A percentile compares a stretch with the other conserved stretches of the same genome.
These are phyloP conservation scores for Schwanniomyces vanrijiae DNA, from an alignment of 805 yeast species.

Conservation along the genomic window DNA sequence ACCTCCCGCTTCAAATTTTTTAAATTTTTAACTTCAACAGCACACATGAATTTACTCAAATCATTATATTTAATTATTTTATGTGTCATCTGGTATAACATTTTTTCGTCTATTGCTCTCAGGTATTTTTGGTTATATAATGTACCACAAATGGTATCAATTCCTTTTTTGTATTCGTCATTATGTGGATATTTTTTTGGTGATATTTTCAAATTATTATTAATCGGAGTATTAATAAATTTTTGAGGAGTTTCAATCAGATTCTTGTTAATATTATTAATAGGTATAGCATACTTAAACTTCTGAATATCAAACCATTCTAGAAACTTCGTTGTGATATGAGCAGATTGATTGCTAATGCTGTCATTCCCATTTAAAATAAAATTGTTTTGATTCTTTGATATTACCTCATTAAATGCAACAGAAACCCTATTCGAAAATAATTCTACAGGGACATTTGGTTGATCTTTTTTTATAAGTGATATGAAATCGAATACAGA, in stretches of 20 bases:
- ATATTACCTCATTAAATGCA: not conserved
- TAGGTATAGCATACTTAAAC: conserved; percentile 4
- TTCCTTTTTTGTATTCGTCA: not conserved
- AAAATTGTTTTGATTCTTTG: not conserved
- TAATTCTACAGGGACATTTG: not conserved
- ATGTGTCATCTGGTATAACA: conserved; percentile 5
- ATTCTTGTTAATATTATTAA: not conserved
- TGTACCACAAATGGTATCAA: not conserved
- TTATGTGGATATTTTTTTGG: not conserved
- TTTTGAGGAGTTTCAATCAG: not conserved
- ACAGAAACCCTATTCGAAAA: not conserved
- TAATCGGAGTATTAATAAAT: not conserved
- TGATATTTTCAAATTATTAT: not conserved
- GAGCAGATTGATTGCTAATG: not conserved
- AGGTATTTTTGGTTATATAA: conserved; percentile 1
- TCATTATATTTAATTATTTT: conserved; percentile 1
- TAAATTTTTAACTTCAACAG: conserved; percentile 3
- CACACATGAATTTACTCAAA: conserved; percentile 7
- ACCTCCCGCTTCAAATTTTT: not conserved
- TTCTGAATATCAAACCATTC: conserved; percentile 9
- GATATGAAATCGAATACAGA: conserved; percentile 1
- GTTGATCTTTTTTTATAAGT: conserved; percentile 1
- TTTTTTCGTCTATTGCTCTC: not conserved
- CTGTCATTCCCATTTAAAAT: not conserved
- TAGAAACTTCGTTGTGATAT: conserved; percentile 1